phyloP scores from a whole-genome alignment of 805 yeast species.

The Candida awuae region DNA sequence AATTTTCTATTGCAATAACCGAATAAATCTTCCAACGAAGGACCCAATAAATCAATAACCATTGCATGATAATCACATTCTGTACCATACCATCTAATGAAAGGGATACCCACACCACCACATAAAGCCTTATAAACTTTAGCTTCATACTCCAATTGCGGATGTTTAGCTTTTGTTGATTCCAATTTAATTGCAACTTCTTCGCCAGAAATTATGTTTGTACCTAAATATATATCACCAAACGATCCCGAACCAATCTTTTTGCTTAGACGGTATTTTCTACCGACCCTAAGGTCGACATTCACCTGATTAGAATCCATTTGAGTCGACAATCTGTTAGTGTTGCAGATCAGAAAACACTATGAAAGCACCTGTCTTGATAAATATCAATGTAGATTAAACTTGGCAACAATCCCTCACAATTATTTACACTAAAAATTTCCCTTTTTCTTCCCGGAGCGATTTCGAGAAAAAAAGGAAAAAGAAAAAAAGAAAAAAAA shows the following conservation, averaged over 20 bases:
- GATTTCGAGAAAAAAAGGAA: too few relatives aligned
- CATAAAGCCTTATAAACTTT: slow-evolving; percentile 88
- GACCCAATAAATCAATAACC: slow-evolving; percentile 94
- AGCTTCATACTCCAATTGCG: slow-evolving; percentile 95
- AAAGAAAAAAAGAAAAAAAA: too few relatives aligned
- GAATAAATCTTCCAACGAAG: slow-evolving; percentile 89
- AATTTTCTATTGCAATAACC: slow-evolving; percentile 93
- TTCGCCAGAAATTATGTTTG: slow-evolving; percentile 91
- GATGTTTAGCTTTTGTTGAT: slow-evolving; percentile 84
- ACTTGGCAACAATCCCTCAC: too few relatives aligned
- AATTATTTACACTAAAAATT: too few relatives aligned
- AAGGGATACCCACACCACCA: slow-evolving; percentile 97
- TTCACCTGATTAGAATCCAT: slow-evolving; percentile 13
- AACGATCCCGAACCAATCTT: slow-evolving; percentile 96
- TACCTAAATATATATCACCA: slow-evolving; percentile 92
- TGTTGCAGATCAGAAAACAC: not conserved
- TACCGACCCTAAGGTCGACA: slow-evolving; percentile 79
- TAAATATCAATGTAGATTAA: too few relatives aligned
- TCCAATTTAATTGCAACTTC: slow-evolving; percentile 96
- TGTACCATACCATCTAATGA: slow-evolving; percentile 93
- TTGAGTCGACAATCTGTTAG: not conserved
- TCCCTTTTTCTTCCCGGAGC: too few relatives aligned
- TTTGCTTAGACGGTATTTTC: slow-evolving; percentile 88
- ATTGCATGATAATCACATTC: slow-evolving; percentile 95
- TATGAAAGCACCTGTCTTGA: not conserved